Evolutionary conservation across 805 yeast species (phyloP).

Genomic region (Yarrowia sp.): DNA sequence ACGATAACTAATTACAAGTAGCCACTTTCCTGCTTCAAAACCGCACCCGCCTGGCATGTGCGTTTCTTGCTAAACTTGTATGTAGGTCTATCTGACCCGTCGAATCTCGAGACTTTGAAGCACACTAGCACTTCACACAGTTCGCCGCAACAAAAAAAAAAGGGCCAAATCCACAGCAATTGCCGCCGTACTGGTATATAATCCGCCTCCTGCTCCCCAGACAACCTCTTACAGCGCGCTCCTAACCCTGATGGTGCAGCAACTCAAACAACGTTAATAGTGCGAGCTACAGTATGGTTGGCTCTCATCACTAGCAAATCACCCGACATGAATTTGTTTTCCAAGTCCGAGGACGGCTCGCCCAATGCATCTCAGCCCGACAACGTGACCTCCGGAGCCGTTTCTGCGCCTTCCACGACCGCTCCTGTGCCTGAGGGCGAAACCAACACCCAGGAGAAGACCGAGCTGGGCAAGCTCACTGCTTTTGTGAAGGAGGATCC

Average conservation of each 20-base stretch:
- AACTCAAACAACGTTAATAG: background rate
- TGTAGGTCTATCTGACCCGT: too few relatives aligned
- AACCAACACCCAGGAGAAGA: background rate
- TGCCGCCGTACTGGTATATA: background rate
- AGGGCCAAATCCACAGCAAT: background rate
- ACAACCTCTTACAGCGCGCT: too few relatives aligned
- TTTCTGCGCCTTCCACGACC: background rate
- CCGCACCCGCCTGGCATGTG: too few relatives aligned
- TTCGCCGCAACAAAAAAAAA: too few relatives aligned
- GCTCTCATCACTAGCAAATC: background rate
- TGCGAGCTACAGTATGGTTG: background rate
- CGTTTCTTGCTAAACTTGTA: too few relatives aligned
- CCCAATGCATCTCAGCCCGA: background rate
- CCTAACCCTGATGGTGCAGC: slow-evolving; percentile 22
- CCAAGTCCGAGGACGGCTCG: slow-evolving; percentile 7
- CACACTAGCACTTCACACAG: too few relatives aligned
- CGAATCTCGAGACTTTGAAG: too few relatives aligned
- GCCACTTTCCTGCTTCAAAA: too few relatives aligned
- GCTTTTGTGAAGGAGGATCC: slow-evolving; percentile 26
- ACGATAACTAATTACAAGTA: too few relatives aligned
- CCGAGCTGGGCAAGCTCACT: slow-evolving; percentile 21
- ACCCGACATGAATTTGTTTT: slow-evolving; percentile 4
- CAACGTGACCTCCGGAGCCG: background rate
- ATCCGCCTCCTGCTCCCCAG: background rate
- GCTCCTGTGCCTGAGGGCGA: background rate